Percentiles rank a stretch among this genome's conserved stretches.
phyloP scores from a whole-genome alignment of 352 stramenopile species.

The Blastocystis sp. region DNA sequence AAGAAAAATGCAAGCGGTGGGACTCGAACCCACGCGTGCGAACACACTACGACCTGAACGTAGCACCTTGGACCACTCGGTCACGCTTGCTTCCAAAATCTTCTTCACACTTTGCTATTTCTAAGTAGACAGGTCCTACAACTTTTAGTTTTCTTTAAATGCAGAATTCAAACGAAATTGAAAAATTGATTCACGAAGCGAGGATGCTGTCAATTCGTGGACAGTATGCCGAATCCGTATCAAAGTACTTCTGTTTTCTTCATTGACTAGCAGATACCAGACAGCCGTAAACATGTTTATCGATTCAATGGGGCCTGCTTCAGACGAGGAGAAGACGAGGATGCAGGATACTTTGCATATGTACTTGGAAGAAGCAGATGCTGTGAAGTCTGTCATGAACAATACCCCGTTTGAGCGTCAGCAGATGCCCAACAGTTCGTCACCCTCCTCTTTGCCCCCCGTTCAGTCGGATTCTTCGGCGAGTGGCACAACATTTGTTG shows the following conservation, averaged over 20 bases:
- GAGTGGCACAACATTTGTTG: too few species aligned
- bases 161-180: not conserved
- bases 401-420: not conserved
- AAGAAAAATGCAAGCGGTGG: constrained; percentile 39
- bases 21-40: constrained; percentile 50
- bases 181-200: not conserved
- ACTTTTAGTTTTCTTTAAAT: not conserved
- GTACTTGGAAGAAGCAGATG: not conserved
- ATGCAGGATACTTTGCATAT: not conserved
- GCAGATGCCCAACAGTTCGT: too few species aligned
- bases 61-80: constrained; percentile 59
- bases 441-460: too few species aligned
- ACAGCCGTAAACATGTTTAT: not conserved
- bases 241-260: not conserved
- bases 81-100: constrained; percentile 55
- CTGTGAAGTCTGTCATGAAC: not conserved
- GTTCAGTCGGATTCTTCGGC: too few species aligned
- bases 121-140: too few species aligned
- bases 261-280: not conserved
- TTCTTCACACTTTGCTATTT: too few species aligned
- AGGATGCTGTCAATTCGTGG: not conserved
- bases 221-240: not conserved
- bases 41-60: constrained; percentile 60
- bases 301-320: not conserved
- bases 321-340: not conserved